Evolutionary conservation across 129 eudicot genomes (phyloP), one percentile per base, ranked within the genome.

Genomic region (Centrapalus pauciflorus): DNA sequence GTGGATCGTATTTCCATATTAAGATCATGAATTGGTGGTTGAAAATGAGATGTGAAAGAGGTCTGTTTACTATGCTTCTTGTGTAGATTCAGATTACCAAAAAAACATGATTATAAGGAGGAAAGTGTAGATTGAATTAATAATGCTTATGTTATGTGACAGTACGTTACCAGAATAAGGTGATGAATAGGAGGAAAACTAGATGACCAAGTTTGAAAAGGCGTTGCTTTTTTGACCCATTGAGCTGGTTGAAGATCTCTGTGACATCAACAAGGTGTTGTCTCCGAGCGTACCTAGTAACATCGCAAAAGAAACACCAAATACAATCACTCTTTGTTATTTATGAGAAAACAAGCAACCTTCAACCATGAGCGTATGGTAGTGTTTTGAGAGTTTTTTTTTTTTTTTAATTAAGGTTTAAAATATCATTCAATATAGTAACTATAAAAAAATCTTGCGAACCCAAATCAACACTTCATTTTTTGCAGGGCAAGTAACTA

Each of bases 221-320:
- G 52, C 95, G 77, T 55, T 81, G 82, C 72, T 83, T 81, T 79
- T 89, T 89, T 73, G 82, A 95, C 82, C 90, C 76, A 41, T 79
- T 80, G 5, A 89, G 88, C 75, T 69, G 56, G 78, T 86, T 89
- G 65, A 89, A 89, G 32, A 89, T 86, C 82, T 89, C 97, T 0
- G 97, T 90, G 43, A 90, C 95, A 55, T 90, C 97, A 20, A 90
- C 74, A 43, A 86, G 90, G 68, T 90, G 97, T 55, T 81, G 77
- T 55, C 73, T 72, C 43, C 74, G 69, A 34, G 40, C 69, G 64
- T 86, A 86, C 83, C 97, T 89, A 65, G 12, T 12, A 9, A 60
- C 58, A 69, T 23, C 7, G 16, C n/a, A n/a, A n/a, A 69, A 69
- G 7, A 50, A 65, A 7, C 48, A 37, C 51, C 27, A 50, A 20